These are phyloP conservation scores for Tetrastigma voinierianum DNA, from an alignment of 164 flowering plant species.

Conservation along the genomic window DNA sequence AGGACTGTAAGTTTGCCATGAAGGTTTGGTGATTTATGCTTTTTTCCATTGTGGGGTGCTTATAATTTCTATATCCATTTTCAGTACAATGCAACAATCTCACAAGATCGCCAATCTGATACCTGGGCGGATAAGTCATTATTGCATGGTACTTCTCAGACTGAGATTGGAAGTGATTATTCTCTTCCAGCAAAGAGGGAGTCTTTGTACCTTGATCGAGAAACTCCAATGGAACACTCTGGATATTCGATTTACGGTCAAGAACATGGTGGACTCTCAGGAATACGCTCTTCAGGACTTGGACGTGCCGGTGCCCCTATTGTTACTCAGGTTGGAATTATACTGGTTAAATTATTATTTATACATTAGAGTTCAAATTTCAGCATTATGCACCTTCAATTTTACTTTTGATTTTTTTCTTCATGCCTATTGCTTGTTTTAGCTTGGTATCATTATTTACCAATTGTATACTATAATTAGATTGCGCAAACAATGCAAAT, in stretches of 20 bases:
- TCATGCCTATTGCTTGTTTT: not conserved
- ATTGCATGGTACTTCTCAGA: constrained; percentile 38
- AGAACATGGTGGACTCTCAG: constrained; percentile 58
- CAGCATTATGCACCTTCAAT: not conserved
- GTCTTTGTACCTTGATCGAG: constrained; percentile 51
- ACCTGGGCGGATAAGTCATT: constrained; percentile 53
- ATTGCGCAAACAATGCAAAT: constrained; percentile 90
- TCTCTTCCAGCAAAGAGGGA: constrained; percentile 48
- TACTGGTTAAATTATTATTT: not conserved
- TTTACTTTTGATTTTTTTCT: not conserved
- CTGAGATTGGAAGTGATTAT: constrained; percentile 45
- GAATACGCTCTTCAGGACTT: constrained; percentile 50
- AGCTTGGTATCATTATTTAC: not conserved
- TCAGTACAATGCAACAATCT: constrained; percentile 47
- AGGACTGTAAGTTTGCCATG: constrained; percentile 55
- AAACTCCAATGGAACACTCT: constrained; percentile 56
- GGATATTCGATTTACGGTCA: constrained; percentile 62
- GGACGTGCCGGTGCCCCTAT: constrained; percentile 65
- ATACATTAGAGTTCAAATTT: not conserved
- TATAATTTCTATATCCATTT: constrained; percentile 10
- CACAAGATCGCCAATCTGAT: constrained; percentile 62
- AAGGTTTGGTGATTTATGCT: not conserved
- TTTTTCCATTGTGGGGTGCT: not conserved
- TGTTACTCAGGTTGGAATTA: constrained; percentile 70
- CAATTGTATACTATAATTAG: constrained; percentile 29